Percentiles rank a stretch among this genome's conserved stretches.
Evolutionary conservation across 1,139 yeast species (phyloP).

Genomic region (Hyphopichia pseudoburtonii): DNA sequence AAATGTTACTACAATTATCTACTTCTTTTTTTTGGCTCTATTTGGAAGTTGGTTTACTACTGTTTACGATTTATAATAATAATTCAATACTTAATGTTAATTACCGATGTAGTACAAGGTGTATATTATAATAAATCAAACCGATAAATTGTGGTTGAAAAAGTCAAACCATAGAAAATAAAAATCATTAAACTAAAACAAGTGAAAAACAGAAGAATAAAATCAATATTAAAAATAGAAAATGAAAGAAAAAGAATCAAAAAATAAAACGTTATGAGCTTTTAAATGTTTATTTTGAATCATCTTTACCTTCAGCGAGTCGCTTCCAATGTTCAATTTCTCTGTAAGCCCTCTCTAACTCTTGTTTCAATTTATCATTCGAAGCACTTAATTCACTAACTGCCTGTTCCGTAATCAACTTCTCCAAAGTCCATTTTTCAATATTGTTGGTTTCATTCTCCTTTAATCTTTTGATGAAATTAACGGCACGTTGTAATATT

Average conservation of each 20-base stretch:
- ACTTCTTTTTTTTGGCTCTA: too few species aligned
- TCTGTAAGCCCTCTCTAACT: constrained; percentile 87
- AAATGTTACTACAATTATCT: too few species aligned
- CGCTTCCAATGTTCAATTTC: constrained; percentile 84
- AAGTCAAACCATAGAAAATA: neutral
- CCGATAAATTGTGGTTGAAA: neutral
- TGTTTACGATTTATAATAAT: too few species aligned
- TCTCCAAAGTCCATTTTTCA: constrained; percentile 93
- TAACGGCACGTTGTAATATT: constrained; percentile 83
- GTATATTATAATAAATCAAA: too few species aligned
- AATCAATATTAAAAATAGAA: too few species aligned
- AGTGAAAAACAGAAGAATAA: neutral
- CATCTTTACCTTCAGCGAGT: constrained; percentile 4
- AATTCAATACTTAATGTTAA: too few species aligned
- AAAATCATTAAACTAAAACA: neutral
- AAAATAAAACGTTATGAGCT: too few species aligned
- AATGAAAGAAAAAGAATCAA: too few species aligned
- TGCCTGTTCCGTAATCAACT: constrained; percentile 87
- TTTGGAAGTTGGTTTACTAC: too few species aligned
- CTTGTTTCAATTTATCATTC: constrained; percentile 76
- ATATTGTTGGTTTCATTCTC: constrained; percentile 84
- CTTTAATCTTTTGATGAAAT: constrained; percentile 82
- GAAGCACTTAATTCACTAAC: constrained; percentile 75
- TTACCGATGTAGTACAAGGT: too few species aligned
- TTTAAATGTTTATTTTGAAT: neutral